Evolutionary conservation across 257 asterid genomes (phyloP).

Genomic region (Haberlea rhodopensis): DNA sequence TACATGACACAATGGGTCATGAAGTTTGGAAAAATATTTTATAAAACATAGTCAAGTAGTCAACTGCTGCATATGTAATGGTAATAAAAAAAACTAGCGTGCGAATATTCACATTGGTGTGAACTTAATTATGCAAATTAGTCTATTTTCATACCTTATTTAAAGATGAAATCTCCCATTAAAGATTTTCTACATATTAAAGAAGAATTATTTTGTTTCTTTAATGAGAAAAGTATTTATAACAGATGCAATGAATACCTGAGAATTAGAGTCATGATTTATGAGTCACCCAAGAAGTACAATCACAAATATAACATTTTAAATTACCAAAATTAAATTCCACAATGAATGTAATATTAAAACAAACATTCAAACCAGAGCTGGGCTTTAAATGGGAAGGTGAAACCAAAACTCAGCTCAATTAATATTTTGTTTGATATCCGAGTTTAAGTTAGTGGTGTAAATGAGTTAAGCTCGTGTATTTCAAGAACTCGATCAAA

Average conservation of each 20-base stretch:
- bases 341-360: no score
- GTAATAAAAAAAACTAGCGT: no score
- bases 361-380: background rate
- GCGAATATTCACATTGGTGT: constrained; percentile 2
- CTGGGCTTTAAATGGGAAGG: no score
- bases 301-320: background rate
- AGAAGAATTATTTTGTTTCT: background rate
- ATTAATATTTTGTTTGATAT: no score
- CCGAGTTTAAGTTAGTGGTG: background rate
- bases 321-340: background rate
- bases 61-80: constrained; percentile 3
- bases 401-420: no score
- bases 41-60: constrained; percentile 1
- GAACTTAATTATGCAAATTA: background rate
- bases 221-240: background rate
- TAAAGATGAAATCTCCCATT: background rate
- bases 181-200: background rate
- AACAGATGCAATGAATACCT: background rate
- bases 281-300: no score
- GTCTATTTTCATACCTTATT: background rate
- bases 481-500: no score
- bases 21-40: background rate
- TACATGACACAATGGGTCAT: background rate
- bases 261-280: no score
- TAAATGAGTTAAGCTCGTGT: background rate